Evolutionary conservation across 2,329 filamentous ascomycete genomes (phyloP).

Genomic region (Trichoderma cornu-damae): DNA sequence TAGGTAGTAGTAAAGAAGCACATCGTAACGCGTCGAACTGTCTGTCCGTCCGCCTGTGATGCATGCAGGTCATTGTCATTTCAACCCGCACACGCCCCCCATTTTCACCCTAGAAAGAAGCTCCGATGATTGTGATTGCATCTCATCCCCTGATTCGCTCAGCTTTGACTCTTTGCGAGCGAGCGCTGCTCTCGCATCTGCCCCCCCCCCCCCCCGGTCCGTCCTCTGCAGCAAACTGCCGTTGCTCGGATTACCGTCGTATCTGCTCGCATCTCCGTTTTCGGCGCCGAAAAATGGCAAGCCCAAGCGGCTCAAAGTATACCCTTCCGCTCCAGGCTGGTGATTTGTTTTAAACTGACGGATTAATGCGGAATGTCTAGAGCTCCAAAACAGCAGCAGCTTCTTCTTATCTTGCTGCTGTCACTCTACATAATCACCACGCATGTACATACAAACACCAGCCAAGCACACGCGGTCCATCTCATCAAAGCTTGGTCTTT

Average conservation of each 20-base stretch:
- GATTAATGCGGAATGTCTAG: conserved; percentile 5
- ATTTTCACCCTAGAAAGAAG: too few relatives aligned
- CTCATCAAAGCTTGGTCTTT: neutral
- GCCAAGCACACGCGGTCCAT: neutral
- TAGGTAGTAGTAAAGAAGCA: too few relatives aligned
- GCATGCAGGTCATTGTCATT: conserved; percentile 7
- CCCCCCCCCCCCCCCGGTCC: neutral
- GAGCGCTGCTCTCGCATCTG: neutral
- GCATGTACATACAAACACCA: neutral
- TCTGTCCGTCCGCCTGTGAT: neutral
- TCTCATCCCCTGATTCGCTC: conserved; percentile 9
- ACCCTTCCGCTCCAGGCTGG: too few relatives aligned
- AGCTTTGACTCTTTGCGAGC: neutral
- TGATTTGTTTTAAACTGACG: neutral
- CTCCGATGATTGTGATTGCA: conserved; percentile 3
- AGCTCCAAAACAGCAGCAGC: too few relatives aligned
- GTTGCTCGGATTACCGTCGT: conserved; percentile 15
- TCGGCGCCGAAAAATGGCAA: neutral
- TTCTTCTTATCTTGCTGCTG: neutral
- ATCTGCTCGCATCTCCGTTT: conserved; percentile 10
- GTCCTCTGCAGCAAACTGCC: neutral
- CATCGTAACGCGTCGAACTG: too few relatives aligned
- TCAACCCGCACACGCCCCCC: neutral
- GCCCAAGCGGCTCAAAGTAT: conserved; percentile 6
- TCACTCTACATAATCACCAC: neutral